A percentile compares a stretch with the other conserved stretches of the same genome.
phyloP scores from a whole-genome alignment of 1,284 basidiomycete species.

The Ganoderma multipileum region DNA sequence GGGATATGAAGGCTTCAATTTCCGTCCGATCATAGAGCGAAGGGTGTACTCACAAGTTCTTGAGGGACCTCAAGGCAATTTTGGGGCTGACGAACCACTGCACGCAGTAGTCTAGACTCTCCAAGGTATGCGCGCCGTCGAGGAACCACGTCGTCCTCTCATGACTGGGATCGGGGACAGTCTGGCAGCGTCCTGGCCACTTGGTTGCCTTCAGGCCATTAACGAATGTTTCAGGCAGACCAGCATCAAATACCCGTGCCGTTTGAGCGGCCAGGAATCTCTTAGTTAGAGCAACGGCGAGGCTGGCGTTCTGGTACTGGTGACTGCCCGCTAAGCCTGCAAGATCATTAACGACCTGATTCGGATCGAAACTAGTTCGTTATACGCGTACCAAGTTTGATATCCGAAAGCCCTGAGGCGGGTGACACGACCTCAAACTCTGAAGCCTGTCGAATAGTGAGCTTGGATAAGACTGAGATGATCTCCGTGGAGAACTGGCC shows the following conservation, averaged over 20 bases:
- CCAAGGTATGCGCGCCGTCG: constrained; percentile 95
- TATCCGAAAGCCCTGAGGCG: constrained; percentile 51
- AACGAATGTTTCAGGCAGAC: constrained; percentile 62
- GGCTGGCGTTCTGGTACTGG: constrained; percentile 89
- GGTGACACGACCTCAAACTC: constrained; percentile 66
- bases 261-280: constrained; percentile 66
- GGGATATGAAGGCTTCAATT: neutral
- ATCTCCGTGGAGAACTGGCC: constrained; percentile 44
- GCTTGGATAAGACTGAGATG: constrained; percentile 5
- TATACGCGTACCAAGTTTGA: constrained; percentile 69
- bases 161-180: constrained; percentile 65
- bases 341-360: neutral
- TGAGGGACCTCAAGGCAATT: constrained; percentile 47
- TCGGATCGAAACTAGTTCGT: neutral
- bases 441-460: constrained; percentile 39
- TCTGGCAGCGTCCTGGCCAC: constrained; percentile 99
- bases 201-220: constrained; percentile 73
- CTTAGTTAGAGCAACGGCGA: constrained; percentile 83
- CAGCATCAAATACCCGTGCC: constrained; percentile 36
- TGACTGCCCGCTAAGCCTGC: constrained; percentile 89
- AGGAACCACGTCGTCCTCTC: constrained; percentile 81
- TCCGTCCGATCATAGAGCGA: neutral
- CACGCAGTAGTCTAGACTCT: constrained; percentile 88
- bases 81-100: constrained; percentile 82
- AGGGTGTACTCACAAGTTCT: constrained; percentile 29